Percentiles rank a stretch among this genome's conserved stretches.
These are phyloP conservation scores for Centella asiatica DNA, from an alignment of 129 eudicot species.

Conservation along the genomic window DNA sequence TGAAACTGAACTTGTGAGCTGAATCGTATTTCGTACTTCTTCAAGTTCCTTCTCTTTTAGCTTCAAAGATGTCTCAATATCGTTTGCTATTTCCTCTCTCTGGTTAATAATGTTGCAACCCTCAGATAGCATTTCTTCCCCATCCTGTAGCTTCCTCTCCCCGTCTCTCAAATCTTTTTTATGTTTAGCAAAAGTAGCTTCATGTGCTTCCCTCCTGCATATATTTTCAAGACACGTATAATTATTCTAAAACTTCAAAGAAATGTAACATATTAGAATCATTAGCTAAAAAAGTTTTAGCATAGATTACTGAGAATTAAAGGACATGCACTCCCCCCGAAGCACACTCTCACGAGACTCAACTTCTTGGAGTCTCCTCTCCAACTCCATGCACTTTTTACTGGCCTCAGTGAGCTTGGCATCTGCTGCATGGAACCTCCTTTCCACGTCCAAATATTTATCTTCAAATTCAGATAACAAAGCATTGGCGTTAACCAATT, in stretches of 20 bases:
- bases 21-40: slow-evolving; percentile 36
- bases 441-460: slow-evolving; percentile 56
- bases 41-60: slow-evolving; percentile 51
- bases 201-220: slow-evolving; percentile 67
- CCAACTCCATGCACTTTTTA: slow-evolving; percentile 63
- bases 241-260: neutral
- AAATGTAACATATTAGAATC: neutral
- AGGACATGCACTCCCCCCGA: slow-evolving; percentile 48
- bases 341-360: slow-evolving; percentile 58
- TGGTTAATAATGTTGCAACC: slow-evolving; percentile 42
- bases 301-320: slow-evolving; percentile 54
- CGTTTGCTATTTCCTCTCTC: slow-evolving; percentile 64
- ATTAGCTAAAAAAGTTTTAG: neutral
- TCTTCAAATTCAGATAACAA: slow-evolving; percentile 47
- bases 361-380: slow-evolving; percentile 68
- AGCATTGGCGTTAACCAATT: slow-evolving; percentile 49
- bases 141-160: slow-evolving; percentile 80
- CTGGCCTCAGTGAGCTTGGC: slow-evolving; percentile 72
- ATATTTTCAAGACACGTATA: neutral
- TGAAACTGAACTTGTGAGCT: slow-evolving; percentile 29
- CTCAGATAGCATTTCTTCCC: slow-evolving; percentile 70
- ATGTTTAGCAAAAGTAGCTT: slow-evolving; percentile 38
- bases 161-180: slow-evolving; percentile 64
- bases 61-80: slow-evolving; percentile 37
- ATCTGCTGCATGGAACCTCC: slow-evolving; percentile 57